Percentiles rank a stretch among this genome's conserved stretches.
These are phyloP conservation scores for Lizonia empirigonia DNA, from an alignment of 2,329 filamentous ascomycete species.

Conservation along the genomic window DNA sequence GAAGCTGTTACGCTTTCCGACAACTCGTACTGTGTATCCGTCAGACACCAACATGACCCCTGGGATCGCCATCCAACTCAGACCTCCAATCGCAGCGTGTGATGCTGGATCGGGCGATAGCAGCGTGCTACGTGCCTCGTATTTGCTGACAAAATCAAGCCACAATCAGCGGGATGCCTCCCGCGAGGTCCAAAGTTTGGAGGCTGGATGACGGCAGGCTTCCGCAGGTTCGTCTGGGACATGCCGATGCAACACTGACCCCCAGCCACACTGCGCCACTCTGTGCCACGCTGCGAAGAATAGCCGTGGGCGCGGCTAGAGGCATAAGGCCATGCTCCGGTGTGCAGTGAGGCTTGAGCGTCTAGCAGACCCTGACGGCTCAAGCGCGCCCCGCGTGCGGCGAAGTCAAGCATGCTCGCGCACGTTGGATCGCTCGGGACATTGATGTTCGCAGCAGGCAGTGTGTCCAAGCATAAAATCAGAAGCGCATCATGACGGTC, in stretches of 20 bases:
- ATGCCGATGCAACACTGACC: not conserved
- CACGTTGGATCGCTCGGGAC: not conserved
- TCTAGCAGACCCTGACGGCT: conserved; percentile 6
- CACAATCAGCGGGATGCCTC: not conserved
- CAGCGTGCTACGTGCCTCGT: not conserved
- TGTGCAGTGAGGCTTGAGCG: not conserved
- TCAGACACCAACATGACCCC: not conserved
- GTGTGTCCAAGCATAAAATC: not conserved
- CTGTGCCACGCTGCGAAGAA: conserved; percentile 6
- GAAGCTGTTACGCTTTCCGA: not conserved
- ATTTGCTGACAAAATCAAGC: conserved; percentile 3
- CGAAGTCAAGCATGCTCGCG: not conserved
- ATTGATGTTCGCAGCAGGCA: conserved; percentile 5
- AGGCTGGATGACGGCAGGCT: conserved; percentile 2
- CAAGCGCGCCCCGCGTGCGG: not conserved
- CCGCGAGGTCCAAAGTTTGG: not conserved
- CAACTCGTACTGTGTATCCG: not conserved
- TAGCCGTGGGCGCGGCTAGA: conserved; percentile 1
- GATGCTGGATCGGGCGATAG: conserved; percentile 3
- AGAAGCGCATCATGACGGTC: not conserved
- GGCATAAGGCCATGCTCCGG: conserved; percentile 2
- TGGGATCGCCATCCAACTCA: conserved; percentile 1
- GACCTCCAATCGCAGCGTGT: not conserved
- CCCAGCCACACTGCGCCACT: conserved; percentile 10
- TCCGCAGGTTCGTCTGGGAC: conserved; percentile 4